phyloP scores from a whole-genome alignment of 148 eudicot genomes.

The Chenopodium album region DNA sequence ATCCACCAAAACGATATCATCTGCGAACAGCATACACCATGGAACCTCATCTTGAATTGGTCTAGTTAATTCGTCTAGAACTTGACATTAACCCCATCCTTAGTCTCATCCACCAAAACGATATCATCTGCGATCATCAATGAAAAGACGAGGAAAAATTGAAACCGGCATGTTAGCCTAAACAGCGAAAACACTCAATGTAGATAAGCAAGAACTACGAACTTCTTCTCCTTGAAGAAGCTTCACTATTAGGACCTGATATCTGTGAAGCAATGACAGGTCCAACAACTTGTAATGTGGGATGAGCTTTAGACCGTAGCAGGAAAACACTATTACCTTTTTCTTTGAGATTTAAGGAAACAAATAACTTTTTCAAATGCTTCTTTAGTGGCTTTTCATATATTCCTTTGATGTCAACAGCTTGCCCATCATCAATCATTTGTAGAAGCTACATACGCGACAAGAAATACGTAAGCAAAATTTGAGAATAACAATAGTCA shows the following conservation, averaged over 20 bases:
- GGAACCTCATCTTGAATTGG: too few relatives aligned
- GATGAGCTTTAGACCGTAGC: conserved; percentile 59
- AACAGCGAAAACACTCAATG: conserved; percentile 4
- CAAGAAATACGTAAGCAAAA: conserved; percentile 8
- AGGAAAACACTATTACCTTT: conserved; percentile 67
- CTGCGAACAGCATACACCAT: too few relatives aligned
- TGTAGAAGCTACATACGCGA: conserved; percentile 52
- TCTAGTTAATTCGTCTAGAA: too few relatives aligned
- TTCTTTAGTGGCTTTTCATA: conserved; percentile 75
- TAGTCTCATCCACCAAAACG: too few relatives aligned
- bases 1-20: too few relatives aligned
- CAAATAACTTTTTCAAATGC: conserved; percentile 70
- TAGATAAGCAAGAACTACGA: neutral
- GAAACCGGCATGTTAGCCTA: neutral
- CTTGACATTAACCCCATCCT: too few relatives aligned
- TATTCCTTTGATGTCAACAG: conserved; percentile 85
- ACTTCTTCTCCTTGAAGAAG: conserved; percentile 55
- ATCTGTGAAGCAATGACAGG: conserved; percentile 44
- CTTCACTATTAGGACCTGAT: conserved; percentile 33
- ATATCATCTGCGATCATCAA: conserved; percentile 18
- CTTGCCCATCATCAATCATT: conserved; percentile 94
- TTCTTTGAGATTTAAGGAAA: conserved; percentile 74
- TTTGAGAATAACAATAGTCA: too few relatives aligned
- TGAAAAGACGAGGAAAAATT: neutral
- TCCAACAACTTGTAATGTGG: conserved; percentile 71